Evolutionary conservation across 306 rosid genomes (phyloP).

Genomic region (Cicer yamashitae): DNA sequence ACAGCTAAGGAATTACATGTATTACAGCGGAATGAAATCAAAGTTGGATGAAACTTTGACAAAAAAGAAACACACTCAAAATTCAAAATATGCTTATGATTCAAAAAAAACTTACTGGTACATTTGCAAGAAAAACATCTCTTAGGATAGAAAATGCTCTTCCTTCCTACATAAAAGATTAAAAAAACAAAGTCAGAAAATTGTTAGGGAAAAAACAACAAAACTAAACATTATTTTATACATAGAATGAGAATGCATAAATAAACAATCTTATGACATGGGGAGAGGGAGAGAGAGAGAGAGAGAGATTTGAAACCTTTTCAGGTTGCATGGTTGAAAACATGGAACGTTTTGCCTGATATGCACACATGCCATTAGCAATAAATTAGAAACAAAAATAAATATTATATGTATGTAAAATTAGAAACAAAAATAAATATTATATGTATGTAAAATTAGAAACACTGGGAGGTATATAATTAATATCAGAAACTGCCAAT

Average conservation of each 20-base stretch:
- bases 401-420: conserved; percentile 21
- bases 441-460: conserved; percentile 30
- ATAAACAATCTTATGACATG: background rate
- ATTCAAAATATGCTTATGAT: conserved; percentile 24
- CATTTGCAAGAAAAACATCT: conserved; percentile 82
- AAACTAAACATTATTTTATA: conserved; percentile 4
- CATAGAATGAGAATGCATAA: conserved; percentile 36
- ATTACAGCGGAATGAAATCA: conserved; percentile 34
- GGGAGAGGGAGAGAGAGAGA: background rate
- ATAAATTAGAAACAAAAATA: conserved; percentile 24
- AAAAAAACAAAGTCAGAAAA: conserved; percentile 31
- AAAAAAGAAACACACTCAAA: conserved; percentile 10
- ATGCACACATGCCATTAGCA: conserved; percentile 39
- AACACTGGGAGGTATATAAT: conserved; percentile 10
- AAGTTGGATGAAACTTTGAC: background rate
- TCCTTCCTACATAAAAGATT: conserved; percentile 59
- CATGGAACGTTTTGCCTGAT: conserved; percentile 61
- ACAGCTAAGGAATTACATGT: conserved; percentile 29
- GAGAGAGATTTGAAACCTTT: conserved; percentile 57
- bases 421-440: conserved; percentile 8
- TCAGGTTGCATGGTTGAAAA: conserved; percentile 48
- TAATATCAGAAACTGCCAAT: conserved; percentile 26
- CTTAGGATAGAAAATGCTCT: conserved; percentile 63
- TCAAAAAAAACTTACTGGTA: conserved; percentile 63
- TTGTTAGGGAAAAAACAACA: conserved; percentile 30